These are phyloP conservation scores for Diaporthe vexans DNA, from an alignment of 2,329 filamentous ascomycete species.

Conservation along the genomic window DNA sequence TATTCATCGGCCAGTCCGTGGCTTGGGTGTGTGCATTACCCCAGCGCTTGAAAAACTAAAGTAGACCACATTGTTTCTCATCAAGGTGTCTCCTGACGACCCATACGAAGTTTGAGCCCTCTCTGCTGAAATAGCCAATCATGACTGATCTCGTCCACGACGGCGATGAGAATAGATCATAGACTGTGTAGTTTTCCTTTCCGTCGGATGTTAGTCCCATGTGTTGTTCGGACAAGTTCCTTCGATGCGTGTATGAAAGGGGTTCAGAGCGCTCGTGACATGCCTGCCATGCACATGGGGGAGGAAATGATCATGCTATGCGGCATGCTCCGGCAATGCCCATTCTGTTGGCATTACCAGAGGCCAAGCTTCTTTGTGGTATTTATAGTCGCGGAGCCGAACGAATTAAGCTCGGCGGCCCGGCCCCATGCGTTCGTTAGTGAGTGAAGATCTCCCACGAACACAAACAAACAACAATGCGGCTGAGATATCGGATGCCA, in stretches of 20 bases:
- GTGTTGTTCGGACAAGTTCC: neutral
- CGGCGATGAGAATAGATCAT: neutral
- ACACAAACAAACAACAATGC: neutral
- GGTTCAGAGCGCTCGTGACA: neutral
- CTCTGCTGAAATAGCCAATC: neutral
- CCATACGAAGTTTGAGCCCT: too few relatives aligned
- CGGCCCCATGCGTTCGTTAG: neutral
- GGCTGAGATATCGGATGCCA: neutral
- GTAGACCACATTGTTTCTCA: neutral
- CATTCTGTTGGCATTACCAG: neutral
- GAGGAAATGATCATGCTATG: neutral
- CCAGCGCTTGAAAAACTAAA: neutral
- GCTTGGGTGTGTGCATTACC: too few relatives aligned
- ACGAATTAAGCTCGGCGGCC: constrained; percentile 13
- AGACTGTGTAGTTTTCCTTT: neutral
- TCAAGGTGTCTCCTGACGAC: too few relatives aligned
- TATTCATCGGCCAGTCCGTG: neutral
- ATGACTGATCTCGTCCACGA: neutral
- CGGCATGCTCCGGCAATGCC: neutral
- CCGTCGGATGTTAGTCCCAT: neutral
- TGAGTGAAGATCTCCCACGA: neutral
- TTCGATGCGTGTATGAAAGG: neutral
- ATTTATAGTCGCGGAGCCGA: neutral
- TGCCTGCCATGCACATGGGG: neutral
- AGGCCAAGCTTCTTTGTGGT: neutral